Base-by-base conservation (phyloP, 225 moss, liverwort and hornwort species). In the Lunularia cruciata region DNA sequence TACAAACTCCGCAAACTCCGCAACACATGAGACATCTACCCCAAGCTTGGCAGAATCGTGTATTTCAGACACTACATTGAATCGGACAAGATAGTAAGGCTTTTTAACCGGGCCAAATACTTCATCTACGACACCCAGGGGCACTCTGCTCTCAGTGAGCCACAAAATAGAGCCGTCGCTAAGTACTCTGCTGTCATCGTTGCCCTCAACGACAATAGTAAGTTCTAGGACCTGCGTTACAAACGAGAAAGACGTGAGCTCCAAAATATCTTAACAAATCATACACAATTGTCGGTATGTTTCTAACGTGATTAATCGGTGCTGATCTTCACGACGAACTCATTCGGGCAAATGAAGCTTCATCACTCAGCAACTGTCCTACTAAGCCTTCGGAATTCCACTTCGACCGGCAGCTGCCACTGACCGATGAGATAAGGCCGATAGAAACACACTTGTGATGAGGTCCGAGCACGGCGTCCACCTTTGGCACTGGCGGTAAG, bases 21-120 rank as follows among this genome's bases (percentile, higher is more conserved):
- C 75, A 39, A 96, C 92, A 56, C 83, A 92, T 0, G 90, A 87
- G 47, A 96, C 90, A 54, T 86, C 83, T n/a, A 78, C 89, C 36
- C 89, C 90, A 57, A 86, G 62, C 23, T 82, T 81, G 28, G 92
- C 90, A 57, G 75, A 82, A 30, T 83, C 84, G 14, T 89, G 89
- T 30, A 96, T 81, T 58, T 96, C 96, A 23, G 81, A 71, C 40
- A 72, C 62, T 70, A 85, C 86, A 69, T 96, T 96, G 76, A 84
- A 96, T 16, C 92, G 85, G 33, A 96, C 47, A 36, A 90, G 68
- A 71, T 96, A 96, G 64, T 83, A 96, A 60, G 96, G 92, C 62
- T 86, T 92, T 76, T 86, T 96, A 15, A 96, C 92, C 15, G 96
- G 96, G 46, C 96, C 96, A 85, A 92, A 96, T 7, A 96, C 88